These are phyloP conservation scores for Trichoderma afroharzianum DNA, from an alignment of 2,329 filamentous ascomycete genomes.

Conservation along the genomic window DNA sequence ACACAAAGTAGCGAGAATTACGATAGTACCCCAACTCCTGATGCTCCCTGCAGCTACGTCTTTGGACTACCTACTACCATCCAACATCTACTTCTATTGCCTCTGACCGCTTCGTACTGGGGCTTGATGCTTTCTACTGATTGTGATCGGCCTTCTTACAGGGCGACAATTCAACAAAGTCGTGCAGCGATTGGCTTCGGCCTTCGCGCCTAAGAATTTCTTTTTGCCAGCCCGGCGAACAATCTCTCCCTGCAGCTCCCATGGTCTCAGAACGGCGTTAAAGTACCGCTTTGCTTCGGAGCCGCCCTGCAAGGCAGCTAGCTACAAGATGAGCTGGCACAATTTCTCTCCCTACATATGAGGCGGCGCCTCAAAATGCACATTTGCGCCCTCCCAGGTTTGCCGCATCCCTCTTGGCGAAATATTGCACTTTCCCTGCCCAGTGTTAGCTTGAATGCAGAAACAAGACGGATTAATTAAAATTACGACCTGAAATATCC, in stretches of 20 bases:
- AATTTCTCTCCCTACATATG: not conserved
- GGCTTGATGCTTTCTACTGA: not conserved
- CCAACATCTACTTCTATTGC: not conserved
- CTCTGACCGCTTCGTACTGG: not conserved
- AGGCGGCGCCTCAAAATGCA: not conserved
- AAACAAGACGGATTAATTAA: not conserved
- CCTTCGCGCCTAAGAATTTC: not conserved
- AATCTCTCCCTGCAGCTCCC: not conserved
- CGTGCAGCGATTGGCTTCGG: not conserved
- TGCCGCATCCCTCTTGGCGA: not conserved
- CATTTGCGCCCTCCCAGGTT: not conserved
- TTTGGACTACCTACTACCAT: not conserved
- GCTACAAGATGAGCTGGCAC: not conserved
- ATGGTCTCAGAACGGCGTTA: slow-evolving; percentile 9
- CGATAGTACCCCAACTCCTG: not conserved
- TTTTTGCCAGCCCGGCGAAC: not conserved
- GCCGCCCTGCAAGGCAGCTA: not conserved
- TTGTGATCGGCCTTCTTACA: not conserved
- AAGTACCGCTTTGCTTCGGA: not conserved
- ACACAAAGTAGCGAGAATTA: not conserved
- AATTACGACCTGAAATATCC: not conserved
- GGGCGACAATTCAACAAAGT: not conserved
- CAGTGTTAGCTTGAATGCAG: not conserved
- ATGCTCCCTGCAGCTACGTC: not conserved
- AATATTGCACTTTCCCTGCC: not conserved